Conservation (phyloP, 1,284 basidiomycete species). For the Heterobasidion annosum region DNA sequence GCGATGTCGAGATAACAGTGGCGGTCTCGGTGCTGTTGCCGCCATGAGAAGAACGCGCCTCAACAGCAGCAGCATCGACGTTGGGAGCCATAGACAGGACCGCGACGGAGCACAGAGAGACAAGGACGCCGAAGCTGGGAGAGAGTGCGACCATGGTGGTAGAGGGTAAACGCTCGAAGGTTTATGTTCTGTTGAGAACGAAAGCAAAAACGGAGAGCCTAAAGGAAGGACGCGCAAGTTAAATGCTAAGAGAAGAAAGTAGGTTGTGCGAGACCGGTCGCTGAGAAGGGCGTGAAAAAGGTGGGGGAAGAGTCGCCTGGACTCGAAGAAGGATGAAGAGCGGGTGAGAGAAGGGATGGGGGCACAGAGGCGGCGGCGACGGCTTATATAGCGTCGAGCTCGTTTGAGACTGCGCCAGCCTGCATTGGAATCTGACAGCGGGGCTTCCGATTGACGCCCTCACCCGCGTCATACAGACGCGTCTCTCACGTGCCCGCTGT, state of each 20-base stretch:
- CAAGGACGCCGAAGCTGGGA: slow-evolving; percentile 34
- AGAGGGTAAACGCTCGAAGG: no score
- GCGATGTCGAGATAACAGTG: slow-evolving; percentile 2
- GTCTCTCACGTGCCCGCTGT: not conserved
- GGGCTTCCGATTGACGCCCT: not conserved
- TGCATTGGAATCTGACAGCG: not conserved
- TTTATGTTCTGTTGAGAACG: not conserved
- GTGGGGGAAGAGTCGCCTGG: slow-evolving; percentile 1
- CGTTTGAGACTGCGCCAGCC: not conserved
- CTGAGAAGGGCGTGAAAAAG: not conserved
- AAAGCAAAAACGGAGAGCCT: not conserved
- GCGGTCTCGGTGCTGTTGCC: not conserved
- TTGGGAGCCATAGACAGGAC: slow-evolving; percentile 24
- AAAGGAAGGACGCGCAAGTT: slow-evolving; percentile 1
- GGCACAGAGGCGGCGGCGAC: not conserved
- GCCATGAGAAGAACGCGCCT: slow-evolving; percentile 15
- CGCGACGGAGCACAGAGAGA: slow-evolving; percentile 31
- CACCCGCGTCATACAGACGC: not conserved
- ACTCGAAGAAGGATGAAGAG: not conserved
- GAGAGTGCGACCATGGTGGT: slow-evolving; percentile 2
- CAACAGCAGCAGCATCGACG: slow-evolving; percentile 28
- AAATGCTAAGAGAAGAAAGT: not conserved
- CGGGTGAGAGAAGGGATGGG: no score
- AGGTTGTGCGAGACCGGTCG: slow-evolving; percentile 1
- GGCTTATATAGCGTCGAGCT: not conserved